Evolutionary conservation across 1,284 basidiomycete genomes (phyloP).

Genomic region (Ceratobasidium sp.): DNA sequence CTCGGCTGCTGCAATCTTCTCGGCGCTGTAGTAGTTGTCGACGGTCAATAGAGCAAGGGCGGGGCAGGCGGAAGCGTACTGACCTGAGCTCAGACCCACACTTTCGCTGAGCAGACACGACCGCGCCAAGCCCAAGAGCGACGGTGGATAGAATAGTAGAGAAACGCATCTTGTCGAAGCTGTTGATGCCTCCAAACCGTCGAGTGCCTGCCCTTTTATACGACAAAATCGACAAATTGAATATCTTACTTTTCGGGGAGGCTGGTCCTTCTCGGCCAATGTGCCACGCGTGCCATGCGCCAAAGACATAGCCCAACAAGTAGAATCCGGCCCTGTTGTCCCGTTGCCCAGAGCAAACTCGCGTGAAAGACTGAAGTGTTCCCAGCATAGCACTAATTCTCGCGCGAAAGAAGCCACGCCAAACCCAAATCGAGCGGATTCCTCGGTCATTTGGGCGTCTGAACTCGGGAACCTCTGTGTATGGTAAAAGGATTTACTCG

Average conservation of each 20-base stretch:
- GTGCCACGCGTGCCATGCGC: background rate
- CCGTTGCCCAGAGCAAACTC: background rate
- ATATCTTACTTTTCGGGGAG: background rate
- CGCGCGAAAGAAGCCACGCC: background rate
- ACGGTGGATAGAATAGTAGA: constrained; percentile 4
- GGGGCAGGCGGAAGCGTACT: background rate
- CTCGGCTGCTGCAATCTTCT: constrained; percentile 19
- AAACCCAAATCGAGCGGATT: background rate
- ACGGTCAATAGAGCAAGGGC: background rate
- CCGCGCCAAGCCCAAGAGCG: constrained; percentile 12
- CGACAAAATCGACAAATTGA: background rate
- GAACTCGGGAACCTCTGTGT: background rate
- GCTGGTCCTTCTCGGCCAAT: constrained; percentile 21
- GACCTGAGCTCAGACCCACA: constrained; percentile 19
- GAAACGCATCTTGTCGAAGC: constrained; percentile 18
- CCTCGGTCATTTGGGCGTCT: background rate
- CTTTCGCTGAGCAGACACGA: background rate
- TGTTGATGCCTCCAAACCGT: constrained; percentile 3
- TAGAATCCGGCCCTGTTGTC: background rate
- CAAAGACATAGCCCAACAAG: constrained; percentile 10
- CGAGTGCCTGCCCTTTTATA: background rate
- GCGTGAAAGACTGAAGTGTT: background rate
- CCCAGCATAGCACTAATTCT: background rate
- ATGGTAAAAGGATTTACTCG: background rate
- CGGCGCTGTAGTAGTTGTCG: constrained; percentile 10